Evolutionary conservation across 352 stramenopile species (phyloP).

Genomic region (Elongisporangium prolatum): DNA sequence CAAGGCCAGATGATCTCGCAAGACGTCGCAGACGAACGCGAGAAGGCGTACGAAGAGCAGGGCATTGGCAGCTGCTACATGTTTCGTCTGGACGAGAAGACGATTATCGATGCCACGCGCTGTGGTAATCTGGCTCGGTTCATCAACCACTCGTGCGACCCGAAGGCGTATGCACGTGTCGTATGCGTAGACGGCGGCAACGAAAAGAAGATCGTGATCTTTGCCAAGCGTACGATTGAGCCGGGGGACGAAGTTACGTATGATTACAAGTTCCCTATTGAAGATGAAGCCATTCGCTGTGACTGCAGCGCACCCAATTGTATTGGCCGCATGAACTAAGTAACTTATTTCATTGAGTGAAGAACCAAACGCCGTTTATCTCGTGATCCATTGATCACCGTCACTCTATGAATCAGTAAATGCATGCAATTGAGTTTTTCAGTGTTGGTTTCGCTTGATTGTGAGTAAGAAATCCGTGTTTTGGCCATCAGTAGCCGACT

Average conservation of each 20-base stretch:
- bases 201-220: slow-evolving; percentile 96
- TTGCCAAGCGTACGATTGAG: slow-evolving; percentile 89
- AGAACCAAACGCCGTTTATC: background rate
- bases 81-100: slow-evolving; percentile 94
- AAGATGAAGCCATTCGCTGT: slow-evolving; percentile 92
- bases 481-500: background rate
- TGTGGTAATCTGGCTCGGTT: slow-evolving; percentile 93
- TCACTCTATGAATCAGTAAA: background rate
- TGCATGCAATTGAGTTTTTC: background rate
- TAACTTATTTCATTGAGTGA: background rate
- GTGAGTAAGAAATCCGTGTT: background rate
- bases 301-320: slow-evolving; percentile 93
- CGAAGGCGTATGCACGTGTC: slow-evolving; percentile 93
- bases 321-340: slow-evolving; percentile 93
- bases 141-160: slow-evolving; percentile 96
- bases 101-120: slow-evolving; percentile 93
- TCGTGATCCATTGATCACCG: background rate
- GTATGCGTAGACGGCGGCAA: slow-evolving; percentile 68
- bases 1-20: slow-evolving; percentile 92
- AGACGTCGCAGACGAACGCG: slow-evolving; percentile 89
- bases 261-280: slow-evolving; percentile 97
- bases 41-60: slow-evolving; percentile 92
- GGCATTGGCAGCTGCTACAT: slow-evolving; percentile 96
- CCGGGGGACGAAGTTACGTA: slow-evolving; percentile 94
- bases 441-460: background rate